A percentile compares a stretch with the other conserved stretches of the same genome.
phyloP scores from a whole-genome alignment of 257 asterid species.

The Solanum infundibuliforme region DNA sequence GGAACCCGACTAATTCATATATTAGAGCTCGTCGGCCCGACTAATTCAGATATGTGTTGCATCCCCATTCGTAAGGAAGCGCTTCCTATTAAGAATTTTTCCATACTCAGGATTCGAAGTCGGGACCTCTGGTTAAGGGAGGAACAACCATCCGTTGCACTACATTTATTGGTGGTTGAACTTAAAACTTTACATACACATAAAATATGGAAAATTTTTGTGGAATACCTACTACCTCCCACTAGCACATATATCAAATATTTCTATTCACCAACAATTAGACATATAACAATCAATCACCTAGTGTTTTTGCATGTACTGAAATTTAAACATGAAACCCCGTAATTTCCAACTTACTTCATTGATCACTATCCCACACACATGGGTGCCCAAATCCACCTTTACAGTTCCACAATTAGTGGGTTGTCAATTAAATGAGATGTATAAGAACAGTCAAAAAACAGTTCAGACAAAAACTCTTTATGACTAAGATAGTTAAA shows the following conservation, averaged over 20 bases:
- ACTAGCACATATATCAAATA: accelerated
- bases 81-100: accelerated
- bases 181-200: neutral
- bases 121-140: neutral
- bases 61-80: neutral
- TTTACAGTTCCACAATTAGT: neutral
- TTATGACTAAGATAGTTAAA: neutral
- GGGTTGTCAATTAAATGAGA: neutral
- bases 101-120: neutral
- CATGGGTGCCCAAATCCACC: neutral
- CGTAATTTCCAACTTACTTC: neutral
- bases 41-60: too few relatives aligned
- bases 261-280: neutral
- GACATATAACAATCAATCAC: neutral
- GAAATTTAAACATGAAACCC: neutral
- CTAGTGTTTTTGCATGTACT: neutral
- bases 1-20: too few relatives aligned
- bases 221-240: accelerated
- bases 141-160: accelerated
- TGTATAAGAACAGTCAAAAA: neutral
- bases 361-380: neutral
- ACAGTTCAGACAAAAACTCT: neutral
- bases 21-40: too few relatives aligned
- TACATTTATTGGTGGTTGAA: neutral
- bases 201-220: neutral